A percentile compares a stretch with the other conserved stretches of the same genome.
These are phyloP conservation scores for Glebionis coronaria DNA, from an alignment of 129 eudicot genomes.

Conservation along the genomic window DNA sequence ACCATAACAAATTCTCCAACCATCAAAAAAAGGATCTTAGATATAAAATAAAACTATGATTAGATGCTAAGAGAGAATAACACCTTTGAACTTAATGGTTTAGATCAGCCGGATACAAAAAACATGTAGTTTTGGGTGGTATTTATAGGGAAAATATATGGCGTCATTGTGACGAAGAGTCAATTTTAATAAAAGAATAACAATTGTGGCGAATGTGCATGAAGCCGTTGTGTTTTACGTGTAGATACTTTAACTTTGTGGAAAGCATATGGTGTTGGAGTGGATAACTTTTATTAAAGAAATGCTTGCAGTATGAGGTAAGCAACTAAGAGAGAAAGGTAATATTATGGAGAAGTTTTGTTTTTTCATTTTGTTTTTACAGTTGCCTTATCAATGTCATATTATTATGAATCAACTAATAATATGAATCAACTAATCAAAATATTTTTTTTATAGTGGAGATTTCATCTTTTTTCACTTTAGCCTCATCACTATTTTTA, in stretches of 20 bases:
- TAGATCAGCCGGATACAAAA: neutral
- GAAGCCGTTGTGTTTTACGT: neutral
- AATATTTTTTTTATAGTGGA: too few relatives aligned
- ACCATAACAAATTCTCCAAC: too few relatives aligned
- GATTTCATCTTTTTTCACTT: too few relatives aligned
- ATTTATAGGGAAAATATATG: slow-evolving; percentile 5
- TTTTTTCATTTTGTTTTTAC: too few relatives aligned
- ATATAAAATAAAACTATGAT: neutral
- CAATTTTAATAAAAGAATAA: neutral
- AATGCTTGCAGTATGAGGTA: too few relatives aligned
- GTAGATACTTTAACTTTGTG: neutral
- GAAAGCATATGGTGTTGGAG: neutral
- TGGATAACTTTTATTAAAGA: too few relatives aligned
- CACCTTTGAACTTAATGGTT: neutral
- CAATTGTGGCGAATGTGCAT: neutral
- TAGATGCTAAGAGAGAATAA: neutral
- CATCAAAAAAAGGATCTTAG: neutral
- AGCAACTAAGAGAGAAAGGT: too few relatives aligned
- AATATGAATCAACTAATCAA: too few relatives aligned
- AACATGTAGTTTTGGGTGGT: neutral
- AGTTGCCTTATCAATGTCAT: too few relatives aligned
- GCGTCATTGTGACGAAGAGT: neutral
- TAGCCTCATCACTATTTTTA: too few relatives aligned
- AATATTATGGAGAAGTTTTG: too few relatives aligned
- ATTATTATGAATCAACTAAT: too few relatives aligned